These are phyloP conservation scores for Colletotrichum gigasporum DNA, from an alignment of 2,329 filamentous ascomycete species.

Conservation along the genomic window DNA sequence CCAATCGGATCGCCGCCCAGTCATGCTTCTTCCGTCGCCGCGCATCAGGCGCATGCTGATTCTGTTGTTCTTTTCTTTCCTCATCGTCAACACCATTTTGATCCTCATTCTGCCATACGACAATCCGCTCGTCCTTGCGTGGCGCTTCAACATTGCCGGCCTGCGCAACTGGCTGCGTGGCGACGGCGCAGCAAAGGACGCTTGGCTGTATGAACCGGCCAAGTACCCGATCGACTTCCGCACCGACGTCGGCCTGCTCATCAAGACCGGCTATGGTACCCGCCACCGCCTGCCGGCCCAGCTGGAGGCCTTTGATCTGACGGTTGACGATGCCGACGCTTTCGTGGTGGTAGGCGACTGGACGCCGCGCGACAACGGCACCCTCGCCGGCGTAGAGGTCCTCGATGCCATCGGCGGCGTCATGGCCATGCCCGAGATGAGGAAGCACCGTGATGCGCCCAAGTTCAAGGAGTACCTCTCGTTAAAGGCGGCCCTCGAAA, in stretches of 20 bases:
- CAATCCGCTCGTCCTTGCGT: slow-evolving; percentile 27
- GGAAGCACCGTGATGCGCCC: slow-evolving; percentile 39
- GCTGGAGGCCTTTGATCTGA: slow-evolving; percentile 54
- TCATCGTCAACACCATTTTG: slow-evolving; percentile 19
- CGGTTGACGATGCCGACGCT: slow-evolving; percentile 46
- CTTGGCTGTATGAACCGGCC: slow-evolving; percentile 51
- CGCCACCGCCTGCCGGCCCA: slow-evolving; percentile 56
- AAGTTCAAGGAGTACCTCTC: slow-evolving; percentile 51
- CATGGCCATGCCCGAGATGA: slow-evolving; percentile 44
- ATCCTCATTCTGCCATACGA: slow-evolving; percentile 31
- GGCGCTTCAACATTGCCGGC: slow-evolving; percentile 36
- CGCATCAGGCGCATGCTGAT: slow-evolving; percentile 20
- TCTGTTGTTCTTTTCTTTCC: slow-evolving; percentile 1
- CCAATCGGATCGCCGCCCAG: background rate
- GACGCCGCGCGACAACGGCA: slow-evolving; percentile 45
- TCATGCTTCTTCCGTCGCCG: slow-evolving; percentile 14
- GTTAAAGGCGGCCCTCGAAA: slow-evolving; percentile 48
- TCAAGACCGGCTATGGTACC: slow-evolving; percentile 67
- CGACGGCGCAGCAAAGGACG: slow-evolving; percentile 44
- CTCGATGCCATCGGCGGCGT: slow-evolving; percentile 50
- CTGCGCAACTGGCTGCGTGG: slow-evolving; percentile 41
- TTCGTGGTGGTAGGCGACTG: slow-evolving; percentile 63
- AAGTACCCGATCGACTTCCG: slow-evolving; percentile 53
- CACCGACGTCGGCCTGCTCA: slow-evolving; percentile 58
- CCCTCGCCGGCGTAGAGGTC: slow-evolving; percentile 45